phyloP scores from a whole-genome alignment of 2,329 filamentous ascomycete species.

The Cercospora beticola region DNA sequence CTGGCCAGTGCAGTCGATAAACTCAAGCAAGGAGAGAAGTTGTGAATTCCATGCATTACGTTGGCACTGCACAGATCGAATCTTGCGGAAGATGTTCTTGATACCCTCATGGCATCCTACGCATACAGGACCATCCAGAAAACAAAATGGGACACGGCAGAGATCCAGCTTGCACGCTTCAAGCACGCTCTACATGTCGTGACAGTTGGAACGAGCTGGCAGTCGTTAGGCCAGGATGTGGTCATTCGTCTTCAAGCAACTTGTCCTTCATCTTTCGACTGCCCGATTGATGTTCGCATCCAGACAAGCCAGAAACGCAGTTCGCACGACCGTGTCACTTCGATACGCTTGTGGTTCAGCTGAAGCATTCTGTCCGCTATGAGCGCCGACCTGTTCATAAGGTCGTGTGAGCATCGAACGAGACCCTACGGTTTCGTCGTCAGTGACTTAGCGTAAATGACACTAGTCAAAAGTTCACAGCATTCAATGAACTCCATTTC shows the following conservation, averaged over 20 bases:
- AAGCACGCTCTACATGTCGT: background rate
- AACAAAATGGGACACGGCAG: background rate
- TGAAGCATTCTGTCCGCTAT: too few relatives aligned
- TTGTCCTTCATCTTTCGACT: background rate
- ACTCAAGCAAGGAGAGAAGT: background rate
- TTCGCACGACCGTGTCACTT: too few relatives aligned
- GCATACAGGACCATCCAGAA: background rate
- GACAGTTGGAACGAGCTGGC: background rate
- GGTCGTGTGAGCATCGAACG: too few relatives aligned
- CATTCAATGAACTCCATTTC: background rate
- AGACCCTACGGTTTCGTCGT: background rate
- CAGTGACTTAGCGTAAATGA: background rate
- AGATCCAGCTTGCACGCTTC: background rate
- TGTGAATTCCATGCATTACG: background rate
- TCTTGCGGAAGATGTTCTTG: background rate
- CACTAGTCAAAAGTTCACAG: background rate
- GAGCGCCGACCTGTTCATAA: too few relatives aligned
- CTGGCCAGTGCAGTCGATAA: background rate
- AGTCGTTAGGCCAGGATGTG: background rate
- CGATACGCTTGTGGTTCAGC: background rate
- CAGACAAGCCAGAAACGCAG: background rate
- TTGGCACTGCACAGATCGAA: background rate
- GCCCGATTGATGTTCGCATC: background rate
- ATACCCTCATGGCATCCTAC: background rate
- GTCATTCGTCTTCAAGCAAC: background rate